phyloP scores from a whole-genome alignment of 306 rosid species.

The Cicer cuneatum region DNA sequence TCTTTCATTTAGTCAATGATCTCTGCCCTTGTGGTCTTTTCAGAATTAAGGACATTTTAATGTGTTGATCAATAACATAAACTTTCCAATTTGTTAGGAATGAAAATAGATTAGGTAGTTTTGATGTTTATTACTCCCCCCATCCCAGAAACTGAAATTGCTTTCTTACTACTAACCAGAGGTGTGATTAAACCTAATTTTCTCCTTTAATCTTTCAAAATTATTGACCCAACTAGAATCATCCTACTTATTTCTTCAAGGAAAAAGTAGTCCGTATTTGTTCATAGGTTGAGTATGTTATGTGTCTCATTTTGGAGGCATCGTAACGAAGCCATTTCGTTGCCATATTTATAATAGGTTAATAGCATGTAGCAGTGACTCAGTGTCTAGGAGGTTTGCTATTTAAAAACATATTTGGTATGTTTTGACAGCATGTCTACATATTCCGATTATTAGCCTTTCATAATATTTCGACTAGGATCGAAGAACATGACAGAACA shows the following conservation, averaged over 20 bases:
- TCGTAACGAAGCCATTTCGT: conserved; percentile 10
- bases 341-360: conserved; percentile 9
- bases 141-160: not conserved
- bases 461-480: conserved; percentile 25
- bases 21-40: conserved; percentile 16
- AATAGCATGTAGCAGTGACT: conserved; percentile 30
- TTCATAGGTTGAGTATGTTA: not conserved
- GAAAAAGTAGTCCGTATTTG: conserved; percentile 21
- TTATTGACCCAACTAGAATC: too few relatives aligned
- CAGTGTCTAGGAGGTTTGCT: conserved; percentile 17
- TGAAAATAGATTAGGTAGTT: not conserved
- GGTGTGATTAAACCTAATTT: too few relatives aligned
- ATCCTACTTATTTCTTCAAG: conserved; percentile 20
- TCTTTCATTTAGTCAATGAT: conserved; percentile 10
- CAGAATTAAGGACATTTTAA: too few relatives aligned
- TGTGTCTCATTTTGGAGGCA: not conserved
- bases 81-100: too few relatives aligned
- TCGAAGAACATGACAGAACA: conserved; percentile 22
- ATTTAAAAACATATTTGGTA: conserved; percentile 25
- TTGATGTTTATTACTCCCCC: conserved; percentile 1
- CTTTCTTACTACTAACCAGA: too few relatives aligned
- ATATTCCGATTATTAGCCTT: conserved; percentile 5
- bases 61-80: too few relatives aligned
- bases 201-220: too few relatives aligned
- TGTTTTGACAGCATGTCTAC: conserved; percentile 16